A percentile compares a stretch with the other conserved stretches of the same genome.
Conservation (phyloP, 306 rosid species). For the Vicia faba region DNA sequence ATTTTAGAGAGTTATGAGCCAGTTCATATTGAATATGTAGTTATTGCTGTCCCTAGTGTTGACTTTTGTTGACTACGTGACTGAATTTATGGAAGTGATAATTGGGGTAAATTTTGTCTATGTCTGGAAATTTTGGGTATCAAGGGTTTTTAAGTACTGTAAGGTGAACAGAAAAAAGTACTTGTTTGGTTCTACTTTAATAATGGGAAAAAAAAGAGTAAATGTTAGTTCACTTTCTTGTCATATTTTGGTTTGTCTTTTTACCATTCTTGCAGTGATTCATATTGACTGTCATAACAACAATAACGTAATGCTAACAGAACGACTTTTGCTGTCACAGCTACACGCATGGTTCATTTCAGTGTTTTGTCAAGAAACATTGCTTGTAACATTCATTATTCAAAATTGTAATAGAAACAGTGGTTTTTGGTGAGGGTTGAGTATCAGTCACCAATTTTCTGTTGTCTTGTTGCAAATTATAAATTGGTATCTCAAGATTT, state of each 20-base stretch:
- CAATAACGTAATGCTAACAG: slow-evolving; percentile 12
- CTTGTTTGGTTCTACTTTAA: slow-evolving; percentile 28
- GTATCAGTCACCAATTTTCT: neutral
- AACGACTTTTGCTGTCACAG: slow-evolving; percentile 27
- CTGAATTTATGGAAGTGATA: slow-evolving; percentile 25
- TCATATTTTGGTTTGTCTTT: slow-evolving; percentile 31
- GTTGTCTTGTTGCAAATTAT: too few species aligned
- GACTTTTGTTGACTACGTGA: slow-evolving; percentile 27
- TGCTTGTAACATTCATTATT: slow-evolving; percentile 4
- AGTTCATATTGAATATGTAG: slow-evolving; percentile 28
- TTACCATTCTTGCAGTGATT: slow-evolving; percentile 20
- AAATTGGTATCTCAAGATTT: neutral
- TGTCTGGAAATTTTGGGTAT: slow-evolving; percentile 18
- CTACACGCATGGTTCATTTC: slow-evolving; percentile 24
- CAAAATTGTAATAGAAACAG: neutral
- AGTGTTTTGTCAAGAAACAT: slow-evolving; percentile 10
- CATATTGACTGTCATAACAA: slow-evolving; percentile 36
- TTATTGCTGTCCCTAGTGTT: slow-evolving; percentile 18
- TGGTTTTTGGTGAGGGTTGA: neutral
- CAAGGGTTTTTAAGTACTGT: slow-evolving; percentile 20
- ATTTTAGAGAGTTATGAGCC: slow-evolving; percentile 17
- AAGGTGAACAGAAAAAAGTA: slow-evolving; percentile 28
- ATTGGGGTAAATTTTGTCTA: slow-evolving; percentile 26
- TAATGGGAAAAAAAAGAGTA: slow-evolving; percentile 23
- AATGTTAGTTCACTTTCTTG: slow-evolving; percentile 12